Evolutionary conservation across 768 basidiomycete species (phyloP), one percentile per base, ranked within the genome.

Genomic region (Scleroderma bovista): DNA sequence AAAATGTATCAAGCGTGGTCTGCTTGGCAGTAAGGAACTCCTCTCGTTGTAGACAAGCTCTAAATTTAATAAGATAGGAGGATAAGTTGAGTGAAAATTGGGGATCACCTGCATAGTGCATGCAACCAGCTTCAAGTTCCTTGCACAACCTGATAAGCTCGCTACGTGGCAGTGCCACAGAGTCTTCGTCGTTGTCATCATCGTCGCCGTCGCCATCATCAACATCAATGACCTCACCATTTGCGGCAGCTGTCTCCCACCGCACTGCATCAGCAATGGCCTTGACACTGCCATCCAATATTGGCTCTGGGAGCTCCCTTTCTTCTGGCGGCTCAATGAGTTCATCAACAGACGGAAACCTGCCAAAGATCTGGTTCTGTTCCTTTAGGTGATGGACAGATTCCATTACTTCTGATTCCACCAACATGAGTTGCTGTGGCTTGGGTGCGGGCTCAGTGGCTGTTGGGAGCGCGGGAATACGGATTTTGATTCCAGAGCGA

Each of bases 251-350:
- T 34, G 36, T 45, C 26, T 51, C 44, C 5, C n/a, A 19, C 6
- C 16, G 44, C 16, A 46, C 50, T n/a, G n/a, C 26, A 29, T 45
- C 37, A 31, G 50, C 31, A 51, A 39, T 46, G 12, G 15, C 36
- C 26, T 20, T 19, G 24, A 36, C 34, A 38, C 47, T 42, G 16
- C 44, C 50, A 44, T 44, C 49, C 34, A 33, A 22, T 9, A 44
- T 15, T 6, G 22, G n/a, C 16, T 40, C 11, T 16, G 38, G 44
- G 22, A 19, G 11, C 13, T 51, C 34, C 13, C 49, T 44, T 36
- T 64, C 63, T 33, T 54, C 53, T n/a, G 36, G 42, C 2, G 51
- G 51, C 46, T 61, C 52, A n/a, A 62, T 20, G 2, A 59, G 32
- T 16, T 53, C 53, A 12, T 57, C 48, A 16, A 59, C 17, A 2